Evolutionary conservation across 2,329 filamentous ascomycete genomes (phyloP).

Genomic region (Emmonsiellopsis sp.): DNA sequence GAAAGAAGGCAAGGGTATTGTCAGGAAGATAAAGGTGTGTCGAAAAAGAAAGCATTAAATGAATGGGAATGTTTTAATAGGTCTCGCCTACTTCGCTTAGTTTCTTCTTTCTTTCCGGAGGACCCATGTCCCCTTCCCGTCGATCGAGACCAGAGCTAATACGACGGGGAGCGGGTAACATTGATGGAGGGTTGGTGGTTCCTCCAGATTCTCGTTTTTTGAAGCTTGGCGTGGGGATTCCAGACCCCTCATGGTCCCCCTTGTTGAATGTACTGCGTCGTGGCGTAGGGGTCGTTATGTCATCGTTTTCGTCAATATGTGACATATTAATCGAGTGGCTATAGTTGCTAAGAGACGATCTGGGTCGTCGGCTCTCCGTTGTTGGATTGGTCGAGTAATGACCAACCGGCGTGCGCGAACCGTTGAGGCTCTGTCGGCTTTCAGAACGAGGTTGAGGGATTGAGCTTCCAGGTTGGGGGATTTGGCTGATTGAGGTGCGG

Average conservation of each 20-base stretch:
- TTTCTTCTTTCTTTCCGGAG: constrained; percentile 40
- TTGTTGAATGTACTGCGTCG: constrained; percentile 34
- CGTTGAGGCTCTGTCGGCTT: constrained; percentile 54
- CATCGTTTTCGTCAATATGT: constrained; percentile 45
- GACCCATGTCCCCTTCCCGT: constrained; percentile 38
- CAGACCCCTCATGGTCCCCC: constrained; percentile 30
- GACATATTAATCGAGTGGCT: constrained; percentile 52
- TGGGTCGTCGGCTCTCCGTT: constrained; percentile 49
- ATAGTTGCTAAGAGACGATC: constrained; percentile 61
- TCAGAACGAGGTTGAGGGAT: constrained; percentile 45
- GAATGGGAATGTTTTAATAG: constrained; percentile 32
- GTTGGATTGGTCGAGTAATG: constrained; percentile 42
- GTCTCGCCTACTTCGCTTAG: constrained; percentile 49
- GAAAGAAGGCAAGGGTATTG: not conserved
- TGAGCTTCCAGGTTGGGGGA: constrained; percentile 25
- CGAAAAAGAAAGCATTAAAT: constrained; percentile 6
- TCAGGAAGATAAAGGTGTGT: constrained; percentile 7
- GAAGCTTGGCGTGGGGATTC: constrained; percentile 42
- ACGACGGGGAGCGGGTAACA: constrained; percentile 31
- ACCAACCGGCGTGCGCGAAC: constrained; percentile 56
- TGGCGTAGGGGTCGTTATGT: constrained; percentile 35
- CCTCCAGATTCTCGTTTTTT: constrained; percentile 45
- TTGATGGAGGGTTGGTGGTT: constrained; percentile 29
- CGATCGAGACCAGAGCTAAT: constrained; percentile 28
- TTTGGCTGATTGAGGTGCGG: constrained; percentile 32